Evolutionary conservation across 306 rosid species (phyloP), one percentile per base, ranked within the genome.

Genomic region (Psophocarpus tetragonolobus): DNA sequence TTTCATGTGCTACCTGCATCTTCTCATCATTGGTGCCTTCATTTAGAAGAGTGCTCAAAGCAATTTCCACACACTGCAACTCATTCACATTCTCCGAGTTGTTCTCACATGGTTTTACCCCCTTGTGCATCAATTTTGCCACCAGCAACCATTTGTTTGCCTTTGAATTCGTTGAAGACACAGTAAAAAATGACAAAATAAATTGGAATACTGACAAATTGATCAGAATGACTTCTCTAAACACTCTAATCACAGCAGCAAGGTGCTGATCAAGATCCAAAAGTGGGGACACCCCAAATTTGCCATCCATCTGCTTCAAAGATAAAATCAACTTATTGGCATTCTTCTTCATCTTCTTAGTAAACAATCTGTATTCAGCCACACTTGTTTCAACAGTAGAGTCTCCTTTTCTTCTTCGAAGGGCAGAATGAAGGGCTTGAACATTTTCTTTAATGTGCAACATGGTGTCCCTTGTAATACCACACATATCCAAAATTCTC

Each of bases 341-440:
- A 30, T 87, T 84, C 42, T 89, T 94, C 85, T 83, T 91, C 87
- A 87, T 86, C 45, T 77, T 88, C 85, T 86, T 90, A 1, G 84
- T 81, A 73, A 88, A 88, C 20, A 77, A 54, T 21, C 18, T 71
- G 80, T 86, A 90, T 73, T 75, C 82, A 0, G 77, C 83, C 1
- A 86, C 79, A 67, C 81, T 74, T 32, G 14, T 82, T 42, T 85
- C 88, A 77, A 89, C 36, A 42, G 75, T 60, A 0, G 88, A 85
- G 18, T 90, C 88, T 9, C 88, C 87, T 73, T 87, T 90, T 68
- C 96, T 85, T 56, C 97, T 85, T n/a, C 97, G 50, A 2, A 94
- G 79, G 24, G 91, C 44, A 62, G 94, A 90, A 10, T 83, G 88
- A 84, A 94, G 89, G 61, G 82, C 48, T 68, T 74, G 75, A 27